Evolutionary conservation across 805 yeast species (phyloP).

Genomic region (Spathaspora passalidarum): DNA sequence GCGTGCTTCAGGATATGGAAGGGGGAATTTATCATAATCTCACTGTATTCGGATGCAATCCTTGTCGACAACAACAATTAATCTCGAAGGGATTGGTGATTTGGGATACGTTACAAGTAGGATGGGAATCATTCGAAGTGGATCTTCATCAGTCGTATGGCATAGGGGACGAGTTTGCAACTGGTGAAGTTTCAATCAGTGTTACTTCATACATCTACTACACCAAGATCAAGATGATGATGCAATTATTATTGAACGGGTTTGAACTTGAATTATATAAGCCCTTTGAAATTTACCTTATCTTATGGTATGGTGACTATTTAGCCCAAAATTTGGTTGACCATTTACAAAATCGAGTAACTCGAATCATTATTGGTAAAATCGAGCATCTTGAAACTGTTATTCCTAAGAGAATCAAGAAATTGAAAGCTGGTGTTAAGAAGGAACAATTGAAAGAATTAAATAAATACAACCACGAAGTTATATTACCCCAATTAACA

Average conservation of each 20-base stretch:
- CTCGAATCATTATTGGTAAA: slow-evolving; percentile 29
- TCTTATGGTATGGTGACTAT: slow-evolving; percentile 66
- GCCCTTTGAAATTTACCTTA: slow-evolving; percentile 62
- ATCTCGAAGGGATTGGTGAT: slow-evolving; percentile 48
- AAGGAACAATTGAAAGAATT: slow-evolving; percentile 33
- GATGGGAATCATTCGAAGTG: slow-evolving; percentile 62
- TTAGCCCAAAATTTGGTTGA: slow-evolving; percentile 38
- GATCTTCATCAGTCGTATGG: slow-evolving; percentile 32
- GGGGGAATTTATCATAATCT: slow-evolving; percentile 35
- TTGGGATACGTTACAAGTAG: slow-evolving; percentile 83
- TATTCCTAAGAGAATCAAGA: slow-evolving; percentile 42
- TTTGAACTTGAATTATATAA: slow-evolving; percentile 73
- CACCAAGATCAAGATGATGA: slow-evolving; percentile 67
- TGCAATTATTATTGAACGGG: slow-evolving; percentile 68
- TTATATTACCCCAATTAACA: slow-evolving; percentile 34
- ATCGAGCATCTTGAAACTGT: slow-evolving; percentile 29
- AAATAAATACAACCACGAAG: slow-evolving; percentile 27
- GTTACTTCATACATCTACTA: slow-evolving; percentile 67
- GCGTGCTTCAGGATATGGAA: slow-evolving; percentile 46
- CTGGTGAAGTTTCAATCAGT: slow-evolving; percentile 51
- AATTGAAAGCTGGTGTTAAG: slow-evolving; percentile 49
- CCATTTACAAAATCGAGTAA: slow-evolving; percentile 43
- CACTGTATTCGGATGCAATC: slow-evolving; percentile 47
- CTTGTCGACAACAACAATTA: slow-evolving; percentile 80
- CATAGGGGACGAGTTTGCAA: slow-evolving; percentile 35